Evolutionary conservation across 352 stramenopile species (phyloP), one percentile per base, ranked within the genome.

Genomic region (Globisporangium lucens): DNA sequence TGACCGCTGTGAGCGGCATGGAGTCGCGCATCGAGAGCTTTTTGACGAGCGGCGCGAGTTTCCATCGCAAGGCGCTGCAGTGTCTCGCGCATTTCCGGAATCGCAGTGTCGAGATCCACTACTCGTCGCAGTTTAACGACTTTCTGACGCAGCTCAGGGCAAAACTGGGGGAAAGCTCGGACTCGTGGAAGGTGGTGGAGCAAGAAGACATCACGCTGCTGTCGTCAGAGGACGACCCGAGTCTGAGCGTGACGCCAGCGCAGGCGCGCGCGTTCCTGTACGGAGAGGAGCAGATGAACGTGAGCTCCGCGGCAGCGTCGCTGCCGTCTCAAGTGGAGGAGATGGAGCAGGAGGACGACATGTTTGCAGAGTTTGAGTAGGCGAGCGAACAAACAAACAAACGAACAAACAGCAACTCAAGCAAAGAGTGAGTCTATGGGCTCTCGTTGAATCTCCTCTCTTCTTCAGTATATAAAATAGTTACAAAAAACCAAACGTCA

Each of bases 341-440:
- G 0, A 83, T 85, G 65, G 79, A 90, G 47, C 76, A 91, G 35
- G 84, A 93, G 51, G 80, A 91, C 65, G 84, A 91, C 60, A 89
- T 94, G 79, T 94, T 93, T 72, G 84, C 83, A 38, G 86, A 93
- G 61, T 89, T 94, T 66, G 86, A 93, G 59, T 94, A 74, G 75
- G 24, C 10, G 7, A 20, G 24, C 10, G 7, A 20, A 22, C 20
- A 5, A 20, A n/a, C 17, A 2, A 20, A 20, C 38, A 22, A 20
- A n/a, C 17, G 7, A 20, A 20, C 38, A 22, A 59, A 1, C 30
- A 35, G 2, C 30, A 35, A 27, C 53, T 29, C 15, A 22, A 43
- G 17, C 22, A 53, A 49, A 29, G n/a, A 36, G 12, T 3, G n/a
- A 36, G 12, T 3, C 33, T 33, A 2, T 17, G 57, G 36, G 12